Evolutionary conservation across 2,329 filamentous ascomycete species (phyloP).

Genomic region (Nectriaceae sp.): DNA sequence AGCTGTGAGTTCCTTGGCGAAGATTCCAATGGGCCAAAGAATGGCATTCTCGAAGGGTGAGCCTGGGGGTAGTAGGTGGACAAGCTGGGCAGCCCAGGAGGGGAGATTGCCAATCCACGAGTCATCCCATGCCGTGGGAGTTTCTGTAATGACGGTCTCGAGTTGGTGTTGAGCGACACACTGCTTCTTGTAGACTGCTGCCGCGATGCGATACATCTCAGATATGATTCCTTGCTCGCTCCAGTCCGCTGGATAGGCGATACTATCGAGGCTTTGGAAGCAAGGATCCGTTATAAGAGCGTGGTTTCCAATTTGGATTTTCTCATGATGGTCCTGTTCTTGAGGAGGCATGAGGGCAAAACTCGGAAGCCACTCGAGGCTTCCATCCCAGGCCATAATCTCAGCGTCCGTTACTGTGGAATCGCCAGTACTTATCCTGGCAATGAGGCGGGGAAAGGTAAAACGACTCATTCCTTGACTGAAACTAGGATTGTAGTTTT

Average conservation of each 20-base stretch:
- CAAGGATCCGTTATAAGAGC: neutral
- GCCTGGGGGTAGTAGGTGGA: slow-evolving; percentile 3
- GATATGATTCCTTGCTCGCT: slow-evolving; percentile 7
- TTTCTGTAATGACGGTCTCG: neutral
- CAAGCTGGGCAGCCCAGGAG: slow-evolving; percentile 11
- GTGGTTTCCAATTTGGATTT: neutral
- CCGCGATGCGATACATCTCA: slow-evolving; percentile 20
- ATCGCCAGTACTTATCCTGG: slow-evolving; percentile 14
- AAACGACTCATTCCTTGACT: neutral
- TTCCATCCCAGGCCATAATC: slow-evolving; percentile 16
- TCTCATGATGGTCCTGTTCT: neutral
- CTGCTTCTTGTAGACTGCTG: slow-evolving; percentile 15
- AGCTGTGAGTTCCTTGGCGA: slow-evolving; percentile 11
- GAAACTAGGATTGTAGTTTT: neutral
- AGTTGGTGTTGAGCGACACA: neutral
- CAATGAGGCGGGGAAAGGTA: slow-evolving; percentile 15
- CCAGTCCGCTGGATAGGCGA: neutral
- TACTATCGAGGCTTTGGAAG: slow-evolving; percentile 3
- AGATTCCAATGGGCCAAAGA: slow-evolving; percentile 18
- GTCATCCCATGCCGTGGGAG: slow-evolving; percentile 6
- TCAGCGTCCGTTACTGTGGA: slow-evolving; percentile 11
- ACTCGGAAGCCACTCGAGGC: slow-evolving; percentile 19
- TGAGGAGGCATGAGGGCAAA: slow-evolving; percentile 11
- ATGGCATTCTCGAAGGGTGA: slow-evolving; percentile 14
- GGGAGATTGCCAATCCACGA: too few relatives aligned